Evolutionary conservation across 1,284 basidiomycete species (phyloP).

Genomic region (Ganoderma boninense): DNA sequence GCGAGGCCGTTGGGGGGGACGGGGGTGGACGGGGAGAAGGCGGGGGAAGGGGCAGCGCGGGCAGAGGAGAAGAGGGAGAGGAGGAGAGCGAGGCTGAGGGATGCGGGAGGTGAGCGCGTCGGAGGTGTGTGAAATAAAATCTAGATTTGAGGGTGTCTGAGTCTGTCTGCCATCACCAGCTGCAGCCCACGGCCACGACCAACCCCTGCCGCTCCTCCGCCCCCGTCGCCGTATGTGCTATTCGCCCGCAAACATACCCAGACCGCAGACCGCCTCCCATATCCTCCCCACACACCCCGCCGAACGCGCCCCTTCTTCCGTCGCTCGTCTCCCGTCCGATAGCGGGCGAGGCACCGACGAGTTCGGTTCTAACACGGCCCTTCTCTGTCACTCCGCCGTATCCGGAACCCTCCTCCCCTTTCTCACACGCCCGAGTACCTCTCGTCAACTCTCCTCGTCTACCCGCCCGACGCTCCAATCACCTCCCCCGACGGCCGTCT

Average conservation of each 20-base stretch:
- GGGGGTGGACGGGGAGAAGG: constrained; percentile 10
- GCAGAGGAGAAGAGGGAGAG: constrained; percentile 17
- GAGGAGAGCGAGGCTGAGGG: constrained; percentile 16
- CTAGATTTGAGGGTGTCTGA: constrained; percentile 32
- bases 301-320: constrained; percentile 15
- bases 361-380: constrained; percentile 32
- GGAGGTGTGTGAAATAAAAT: constrained; percentile 32
- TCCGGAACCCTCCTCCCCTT: constrained; percentile 20
- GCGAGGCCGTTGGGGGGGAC: constrained; percentile 4
- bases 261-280: constrained; percentile 5
- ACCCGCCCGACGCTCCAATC: constrained; percentile 1
- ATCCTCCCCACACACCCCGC: neutral
- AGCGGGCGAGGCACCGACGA: constrained; percentile 22
- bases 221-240: constrained; percentile 2
- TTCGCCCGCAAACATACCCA: constrained; percentile 13
- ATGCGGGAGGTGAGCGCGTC: constrained; percentile 27
- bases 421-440: constrained; percentile 25
- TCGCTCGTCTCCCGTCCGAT: constrained; percentile 24
- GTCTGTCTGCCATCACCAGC: constrained; percentile 19
- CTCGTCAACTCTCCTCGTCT: constrained; percentile 6
- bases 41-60: constrained; percentile 13
- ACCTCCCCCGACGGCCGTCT: constrained; percentile 2
- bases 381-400: constrained; percentile 27
- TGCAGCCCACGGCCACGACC: constrained; percentile 8
- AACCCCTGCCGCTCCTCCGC: constrained; percentile 3